Base-by-base conservation (phyloP, 257 asterid species). In the Leonotis leonurus region DNA sequence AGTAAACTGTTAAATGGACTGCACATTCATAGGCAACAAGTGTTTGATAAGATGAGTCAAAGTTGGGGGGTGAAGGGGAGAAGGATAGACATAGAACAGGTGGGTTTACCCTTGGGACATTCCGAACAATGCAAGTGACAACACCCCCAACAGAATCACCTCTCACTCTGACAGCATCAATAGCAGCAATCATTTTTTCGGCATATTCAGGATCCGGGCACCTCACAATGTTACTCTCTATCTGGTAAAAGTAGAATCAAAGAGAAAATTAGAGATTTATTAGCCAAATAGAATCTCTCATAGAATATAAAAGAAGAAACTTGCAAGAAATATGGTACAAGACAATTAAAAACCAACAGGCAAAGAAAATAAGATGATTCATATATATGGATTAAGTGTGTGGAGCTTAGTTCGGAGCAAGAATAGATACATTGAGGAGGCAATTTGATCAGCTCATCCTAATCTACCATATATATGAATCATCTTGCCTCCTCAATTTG, bases 71-170 rank as follows among this genome's bases (percentile, higher is more conserved):
- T 25, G 51, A 18, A 40, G 20, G 24, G 22, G 58, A 30, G 39
- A 67, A 16, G 16, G 13, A 44, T 16, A 1, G n/a, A 43, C 14
- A 36, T 25, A 43, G 63, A 48, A 33, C 29, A 39, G 51, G 60
- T 17, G 16, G 30, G 40, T 67, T 78, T 87, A 93, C 97, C 78
- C 92, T 86, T 43, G 96, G 92, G 46, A 71, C 89, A 75, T 93
- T 93, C 39, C 99, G 90, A 65, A 75, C 96, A 79, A 93, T 86
- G 85, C 99, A 93, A 56, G 97, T 93, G 73, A 93, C 96, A 60
- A 89, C 96, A 58, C 97, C 99, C 37, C 99, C 99, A 48, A 93
- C 93, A 37, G 99, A 92, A 73, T 93, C 97, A 55, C 99, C 97
- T 82, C 62, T 90, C 62, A 83, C 93, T 64, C 99, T 79, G 71